Evolutionary conservation across 768 basidiomycete genomes (phyloP).

Genomic region (Xerocomus brunneocitrinus): DNA sequence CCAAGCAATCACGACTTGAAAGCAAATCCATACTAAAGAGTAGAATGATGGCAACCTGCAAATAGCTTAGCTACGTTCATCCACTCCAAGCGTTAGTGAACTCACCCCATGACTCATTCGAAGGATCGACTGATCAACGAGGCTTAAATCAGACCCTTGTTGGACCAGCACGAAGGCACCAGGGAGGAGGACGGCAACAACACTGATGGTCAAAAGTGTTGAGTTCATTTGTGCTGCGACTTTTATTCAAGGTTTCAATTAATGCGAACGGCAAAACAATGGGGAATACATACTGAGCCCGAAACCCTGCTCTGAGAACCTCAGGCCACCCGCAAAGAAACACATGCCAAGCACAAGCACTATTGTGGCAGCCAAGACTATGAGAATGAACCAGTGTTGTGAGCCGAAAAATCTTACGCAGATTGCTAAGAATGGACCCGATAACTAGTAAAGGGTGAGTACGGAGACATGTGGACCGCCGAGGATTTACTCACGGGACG

Average conservation of each 20-base stretch:
- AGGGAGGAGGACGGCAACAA: constrained; percentile 73
- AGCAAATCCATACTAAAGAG: constrained; percentile 56
- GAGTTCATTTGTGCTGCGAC: constrained; percentile 73
- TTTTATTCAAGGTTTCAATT: constrained; percentile 22
- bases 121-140: constrained; percentile 47
- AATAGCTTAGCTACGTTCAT: constrained; percentile 5
- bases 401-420: constrained; percentile 38
- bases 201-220: constrained; percentile 68
- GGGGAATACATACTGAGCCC: constrained; percentile 49
- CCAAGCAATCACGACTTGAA: background rate
- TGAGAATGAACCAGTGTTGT: background rate
- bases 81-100: background rate
- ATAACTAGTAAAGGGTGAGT: constrained; percentile 48
- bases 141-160: constrained; percentile 6
- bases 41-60: constrained; percentile 68
- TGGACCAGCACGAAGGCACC: constrained; percentile 71
- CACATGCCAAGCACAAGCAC: constrained; percentile 84
- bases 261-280: background rate
- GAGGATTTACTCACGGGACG: constrained; percentile 52
- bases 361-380: constrained; percentile 22
- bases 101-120: constrained; percentile 75
- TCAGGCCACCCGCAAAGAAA: constrained; percentile 76
- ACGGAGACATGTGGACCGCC: background rate
- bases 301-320: constrained; percentile 76
- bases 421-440: constrained; percentile 78